These are phyloP conservation scores for Umbilicaria muhlenbergii DNA, from an alignment of 495 filamentous ascomycete species.

Conservation along the genomic window DNA sequence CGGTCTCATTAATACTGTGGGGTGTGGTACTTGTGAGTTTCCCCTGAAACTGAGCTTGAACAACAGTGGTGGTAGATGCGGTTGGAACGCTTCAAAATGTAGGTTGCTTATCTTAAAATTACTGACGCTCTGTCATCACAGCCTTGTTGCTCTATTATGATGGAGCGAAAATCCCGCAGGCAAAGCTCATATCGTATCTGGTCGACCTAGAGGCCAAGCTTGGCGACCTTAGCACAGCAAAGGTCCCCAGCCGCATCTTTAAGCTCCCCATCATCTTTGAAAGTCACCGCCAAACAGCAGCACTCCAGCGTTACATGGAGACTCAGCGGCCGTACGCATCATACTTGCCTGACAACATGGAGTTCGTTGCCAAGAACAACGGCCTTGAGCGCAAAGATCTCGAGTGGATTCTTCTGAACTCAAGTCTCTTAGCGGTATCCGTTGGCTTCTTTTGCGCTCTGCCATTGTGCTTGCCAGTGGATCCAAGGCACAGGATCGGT, in stretches of 20 bases:
- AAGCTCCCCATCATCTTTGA: slow-evolving; percentile 39
- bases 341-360: slow-evolving; percentile 42
- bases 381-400: slow-evolving; percentile 31
- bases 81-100: not conserved
- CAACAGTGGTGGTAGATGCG: too few relatives aligned
- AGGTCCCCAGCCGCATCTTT: slow-evolving; percentile 35
- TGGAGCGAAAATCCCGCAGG: slow-evolving; percentile 21
- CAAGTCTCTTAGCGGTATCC: slow-evolving; percentile 32
- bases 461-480: slow-evolving; percentile 37
- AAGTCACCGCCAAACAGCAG: slow-evolving; percentile 29
- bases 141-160: slow-evolving; percentile 35
- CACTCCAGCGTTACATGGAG: slow-evolving; percentile 38
- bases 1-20: slow-evolving; percentile 29
- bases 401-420: slow-evolving; percentile 29
- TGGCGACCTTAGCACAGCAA: slow-evolving; percentile 24
- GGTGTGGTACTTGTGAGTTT: slow-evolving; percentile 28
- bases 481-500: slow-evolving; percentile 36
- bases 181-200: slow-evolving; percentile 18
- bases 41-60: not conserved
- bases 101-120: too few relatives aligned
- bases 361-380: slow-evolving; percentile 42
- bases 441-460: slow-evolving; percentile 43
- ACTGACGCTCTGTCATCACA: not conserved
- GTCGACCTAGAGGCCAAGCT: slow-evolving; percentile 16
- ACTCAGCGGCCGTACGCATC: slow-evolving; percentile 39